Base-by-base conservation (phyloP, 1,139 yeast species). In the Nakaseomyces uthaithaninus region DNA sequence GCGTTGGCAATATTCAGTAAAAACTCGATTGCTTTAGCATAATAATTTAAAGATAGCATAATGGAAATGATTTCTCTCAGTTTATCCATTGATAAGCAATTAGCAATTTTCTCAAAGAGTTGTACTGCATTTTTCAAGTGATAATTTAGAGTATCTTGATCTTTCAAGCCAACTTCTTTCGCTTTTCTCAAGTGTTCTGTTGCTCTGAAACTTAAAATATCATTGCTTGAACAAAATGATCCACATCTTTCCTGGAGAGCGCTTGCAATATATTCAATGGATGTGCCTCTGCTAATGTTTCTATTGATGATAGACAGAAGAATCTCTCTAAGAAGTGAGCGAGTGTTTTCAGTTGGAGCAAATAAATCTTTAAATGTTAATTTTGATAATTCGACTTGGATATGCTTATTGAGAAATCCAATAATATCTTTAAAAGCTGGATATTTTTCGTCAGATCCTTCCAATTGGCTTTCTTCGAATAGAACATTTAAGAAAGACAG, bases 211-310 rank as follows among this genome's bases (percentile, higher is more conserved):
- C 93, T 84, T 45, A 87, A 72, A 23, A 91, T 96, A 63, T 93
- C 98, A 52, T 84, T 86, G 9, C 94, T 77, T 0, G 96, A 86
- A 56, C 97, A 93, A 62, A 87, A 93, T 2, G 95, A 80, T 1
- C 95, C 95, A 67, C 98, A 93, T 49, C 94, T 79, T 41, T 85
- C 93, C 61, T 91, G 95, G 40, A 93, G 68, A 1, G 93, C 80
- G 24, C 80, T 77, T 1, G 97, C 94, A 42, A 91, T 86, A 40
- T 81, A 71, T 57, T 91, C 98, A 39, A 93, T 91, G 0, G 94
- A 82, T 2, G 87, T 93, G n/a, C 98, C 98, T 51, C 84, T 78
- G 35, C 85, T 71, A 46, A 93, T 87, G 49, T 82, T 85, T 56
- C 84, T 80, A 61, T 89, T 89, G 43, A 93, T 87, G 30, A 93